Conservation (phyloP, 352 stramenopile genomes). For the Pythium dissotocum region DNA sequence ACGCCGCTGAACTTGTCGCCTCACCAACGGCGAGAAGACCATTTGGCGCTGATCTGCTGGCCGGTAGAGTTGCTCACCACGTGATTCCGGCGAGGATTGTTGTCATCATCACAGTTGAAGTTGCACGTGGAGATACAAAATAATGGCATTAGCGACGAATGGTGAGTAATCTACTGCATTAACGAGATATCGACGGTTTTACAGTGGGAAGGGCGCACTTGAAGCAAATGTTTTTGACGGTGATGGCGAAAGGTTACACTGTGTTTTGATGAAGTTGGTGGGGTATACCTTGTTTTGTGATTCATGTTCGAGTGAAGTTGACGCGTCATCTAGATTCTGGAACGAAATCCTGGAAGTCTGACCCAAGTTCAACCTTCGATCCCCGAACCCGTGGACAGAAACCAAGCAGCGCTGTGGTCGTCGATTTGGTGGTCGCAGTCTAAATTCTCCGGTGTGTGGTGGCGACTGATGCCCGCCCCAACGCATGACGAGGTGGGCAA, state of each 20-base stretch:
- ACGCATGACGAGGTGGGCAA: slow-evolving; percentile 4
- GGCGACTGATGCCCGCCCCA: not conserved
- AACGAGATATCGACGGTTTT: not conserved
- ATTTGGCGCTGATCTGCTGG: not conserved
- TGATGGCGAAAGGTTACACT: not conserved
- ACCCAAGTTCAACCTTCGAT: not conserved
- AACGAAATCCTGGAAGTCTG: not conserved
- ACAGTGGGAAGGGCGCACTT: not conserved
- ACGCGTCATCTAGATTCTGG: slow-evolving; percentile 10
- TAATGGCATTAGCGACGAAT: not conserved
- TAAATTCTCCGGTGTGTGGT: not conserved
- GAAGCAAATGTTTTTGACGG: not conserved
- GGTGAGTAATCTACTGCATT: not conserved
- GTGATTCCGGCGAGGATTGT: slow-evolving; percentile 2
- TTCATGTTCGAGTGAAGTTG: not conserved
- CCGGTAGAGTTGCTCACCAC: not conserved
- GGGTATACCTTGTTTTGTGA: not conserved
- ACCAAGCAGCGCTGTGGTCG: slow-evolving; percentile 1
- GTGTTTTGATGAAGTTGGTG: not conserved
- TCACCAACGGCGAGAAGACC: no score
- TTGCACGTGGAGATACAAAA: not conserved
- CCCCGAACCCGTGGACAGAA: slow-evolving; percentile 13
- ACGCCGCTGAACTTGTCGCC: no score
- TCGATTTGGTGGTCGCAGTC: slow-evolving; percentile 19
- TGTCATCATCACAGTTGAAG: slow-evolving; percentile 8